Evolutionary conservation across 1,284 basidiomycete species (phyloP).

Genomic region (Thecaphora thlaspeos): DNA sequence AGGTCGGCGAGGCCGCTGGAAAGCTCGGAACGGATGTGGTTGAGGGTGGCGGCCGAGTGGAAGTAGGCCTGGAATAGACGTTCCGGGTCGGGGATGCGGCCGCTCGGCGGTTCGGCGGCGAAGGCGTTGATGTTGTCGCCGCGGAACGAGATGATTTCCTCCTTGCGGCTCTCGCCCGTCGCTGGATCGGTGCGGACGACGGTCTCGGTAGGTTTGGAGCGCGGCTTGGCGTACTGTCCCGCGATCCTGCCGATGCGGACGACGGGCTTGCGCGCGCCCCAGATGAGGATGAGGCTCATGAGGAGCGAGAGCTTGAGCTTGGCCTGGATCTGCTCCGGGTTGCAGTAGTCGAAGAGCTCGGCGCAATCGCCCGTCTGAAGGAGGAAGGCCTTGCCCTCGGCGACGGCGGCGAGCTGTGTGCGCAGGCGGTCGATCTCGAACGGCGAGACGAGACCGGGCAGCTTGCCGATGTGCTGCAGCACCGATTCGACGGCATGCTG

Average conservation of each 20-base stretch:
- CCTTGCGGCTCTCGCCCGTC: conserved; percentile 42
- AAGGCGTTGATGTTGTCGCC: conserved; percentile 96
- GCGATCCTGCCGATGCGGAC: conserved; percentile 52
- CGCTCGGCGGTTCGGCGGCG: conserved; percentile 60
- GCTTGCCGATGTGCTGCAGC: conserved; percentile 30
- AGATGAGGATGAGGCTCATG: conserved; percentile 90
- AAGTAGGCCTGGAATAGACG: conserved; percentile 86
- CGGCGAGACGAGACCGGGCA: conserved; percentile 54
- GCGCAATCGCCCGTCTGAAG: conserved; percentile 97
- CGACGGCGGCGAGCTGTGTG: conserved; percentile 45
- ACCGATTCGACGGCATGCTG: conserved; percentile 34
- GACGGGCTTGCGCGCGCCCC: conserved; percentile 70
- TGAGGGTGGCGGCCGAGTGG: conserved; percentile 88
- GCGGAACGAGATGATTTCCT: conserved; percentile 70
- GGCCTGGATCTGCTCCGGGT: conserved; percentile 87
- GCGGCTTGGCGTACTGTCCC: conserved; percentile 87
- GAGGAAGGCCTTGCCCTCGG: conserved; percentile 70
- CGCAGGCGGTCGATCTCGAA: conserved; percentile 51
- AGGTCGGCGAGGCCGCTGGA: conserved; percentile 82
- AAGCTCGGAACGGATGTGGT: conserved; percentile 83
- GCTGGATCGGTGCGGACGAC: conserved; percentile 34
- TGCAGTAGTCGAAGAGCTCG: conserved; percentile 62
- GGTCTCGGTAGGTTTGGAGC: conserved; percentile 80
- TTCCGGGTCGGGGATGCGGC: conserved; percentile 83
- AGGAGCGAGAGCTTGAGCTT: conserved; percentile 92